Conservation (phyloP, 2,329 filamentous ascomycete species). For the Ophiostoma montium region DNA sequence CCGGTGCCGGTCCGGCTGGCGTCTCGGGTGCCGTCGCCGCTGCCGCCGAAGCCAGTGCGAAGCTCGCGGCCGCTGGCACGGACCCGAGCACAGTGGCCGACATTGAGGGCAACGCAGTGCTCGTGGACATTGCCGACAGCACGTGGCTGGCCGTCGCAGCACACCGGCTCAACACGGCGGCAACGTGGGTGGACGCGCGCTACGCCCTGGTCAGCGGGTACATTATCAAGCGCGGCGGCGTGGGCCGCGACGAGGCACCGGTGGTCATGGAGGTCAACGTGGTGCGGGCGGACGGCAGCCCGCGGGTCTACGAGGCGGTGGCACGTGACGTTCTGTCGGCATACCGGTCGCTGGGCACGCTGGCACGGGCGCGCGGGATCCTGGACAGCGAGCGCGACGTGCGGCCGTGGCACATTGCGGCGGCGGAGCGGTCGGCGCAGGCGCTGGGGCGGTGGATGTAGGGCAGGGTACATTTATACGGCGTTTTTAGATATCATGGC, state of each 20-base stretch:
- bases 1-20: too few species aligned
- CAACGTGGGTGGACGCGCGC: slow-evolving; percentile 37
- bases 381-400: slow-evolving; percentile 44
- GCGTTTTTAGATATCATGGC: too few species aligned
- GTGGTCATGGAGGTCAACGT: slow-evolving; percentile 50
- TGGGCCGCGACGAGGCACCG: slow-evolving; percentile 41
- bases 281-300: slow-evolving; percentile 39
- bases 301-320: slow-evolving; percentile 45
- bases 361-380: slow-evolving; percentile 53
- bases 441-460: slow-evolving; percentile 52
- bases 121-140: slow-evolving; percentile 60
- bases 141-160: slow-evolving; percentile 61
- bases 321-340: slow-evolving; percentile 56
- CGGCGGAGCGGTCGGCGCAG: slow-evolving; percentile 52
- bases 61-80: slow-evolving; percentile 12
- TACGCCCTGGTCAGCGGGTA: slow-evolving; percentile 50
- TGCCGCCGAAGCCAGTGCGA: slow-evolving; percentile 15
- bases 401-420: slow-evolving; percentile 67
- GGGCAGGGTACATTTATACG: slow-evolving; percentile 12
- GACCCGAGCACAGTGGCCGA: slow-evolving; percentile 25
- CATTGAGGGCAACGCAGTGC: slow-evolving; percentile 44
- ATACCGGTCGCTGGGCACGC: slow-evolving; percentile 52
- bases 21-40: background rate
- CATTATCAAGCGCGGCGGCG: slow-evolving; percentile 48
- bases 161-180: slow-evolving; percentile 49